phyloP scores from a whole-genome alignment of 2,329 filamentous ascomycete genomes.

The Fusarium globosum region DNA sequence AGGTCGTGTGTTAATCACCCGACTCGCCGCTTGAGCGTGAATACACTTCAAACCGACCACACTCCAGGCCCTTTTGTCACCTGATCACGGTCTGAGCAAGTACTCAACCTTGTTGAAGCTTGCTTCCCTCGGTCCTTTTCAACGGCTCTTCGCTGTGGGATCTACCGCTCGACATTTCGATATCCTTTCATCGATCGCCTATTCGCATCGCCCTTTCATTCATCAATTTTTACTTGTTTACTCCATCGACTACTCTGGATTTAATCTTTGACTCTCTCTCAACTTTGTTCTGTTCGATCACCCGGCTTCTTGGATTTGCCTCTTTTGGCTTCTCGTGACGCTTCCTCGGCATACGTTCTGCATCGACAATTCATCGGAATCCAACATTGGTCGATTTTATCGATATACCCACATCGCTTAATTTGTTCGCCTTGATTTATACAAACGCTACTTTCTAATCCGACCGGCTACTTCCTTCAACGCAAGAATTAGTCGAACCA shows the following conservation, averaged over 20 bases:
- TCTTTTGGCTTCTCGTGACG: conserved; percentile 30
- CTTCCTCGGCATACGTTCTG: conserved; percentile 34
- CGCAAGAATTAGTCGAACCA: conserved; percentile 30
- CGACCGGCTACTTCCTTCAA: conserved; percentile 27
- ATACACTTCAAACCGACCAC: conserved; percentile 23
- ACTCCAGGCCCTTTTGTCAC: conserved; percentile 22
- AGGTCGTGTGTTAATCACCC: conserved; percentile 39
- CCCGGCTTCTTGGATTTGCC: conserved; percentile 44
- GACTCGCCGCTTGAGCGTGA: conserved; percentile 42
- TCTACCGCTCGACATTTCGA: conserved; percentile 19
- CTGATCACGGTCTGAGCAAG: conserved; percentile 28
- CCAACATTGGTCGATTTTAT: conserved; percentile 34
- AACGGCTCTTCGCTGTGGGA: conserved; percentile 15
- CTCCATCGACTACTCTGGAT: conserved; percentile 34
- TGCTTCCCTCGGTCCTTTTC: conserved; percentile 28
- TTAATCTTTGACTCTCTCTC: conserved; percentile 40
- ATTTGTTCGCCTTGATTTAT: conserved; percentile 37
- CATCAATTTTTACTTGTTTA: conserved; percentile 33
- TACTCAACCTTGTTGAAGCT: conserved; percentile 18
- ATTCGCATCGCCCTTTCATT: conserved; percentile 41
- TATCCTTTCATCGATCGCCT: conserved; percentile 29
- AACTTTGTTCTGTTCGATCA: conserved; percentile 27
- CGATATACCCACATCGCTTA: conserved; percentile 43
- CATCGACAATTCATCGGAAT: conserved; percentile 30
- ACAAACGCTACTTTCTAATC: conserved; percentile 40